A percentile compares a stretch with the other conserved stretches of the same genome.
These are phyloP conservation scores for Fraxinus pennsylvanica DNA, from an alignment of 257 asterid genomes.

Conservation along the genomic window DNA sequence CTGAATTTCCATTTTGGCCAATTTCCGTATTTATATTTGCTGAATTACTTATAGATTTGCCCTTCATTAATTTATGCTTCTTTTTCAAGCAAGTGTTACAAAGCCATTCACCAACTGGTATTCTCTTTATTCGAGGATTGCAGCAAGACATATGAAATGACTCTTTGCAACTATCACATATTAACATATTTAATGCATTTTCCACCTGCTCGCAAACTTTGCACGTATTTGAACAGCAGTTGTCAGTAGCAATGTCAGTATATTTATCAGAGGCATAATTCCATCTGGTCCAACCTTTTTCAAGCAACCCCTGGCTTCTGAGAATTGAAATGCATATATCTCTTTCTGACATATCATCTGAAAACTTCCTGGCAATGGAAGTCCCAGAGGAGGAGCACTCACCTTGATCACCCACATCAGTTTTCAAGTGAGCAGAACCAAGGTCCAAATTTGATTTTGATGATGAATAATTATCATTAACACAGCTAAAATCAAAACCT, in stretches of 20 bases:
- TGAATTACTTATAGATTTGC: constrained; percentile 42
- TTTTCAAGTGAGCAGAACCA: constrained; percentile 44
- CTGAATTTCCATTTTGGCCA: constrained; percentile 29
- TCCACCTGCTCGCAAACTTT: not conserved
- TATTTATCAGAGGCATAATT: constrained; percentile 33
- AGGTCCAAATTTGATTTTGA: constrained; percentile 48
- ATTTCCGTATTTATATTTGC: constrained; percentile 28
- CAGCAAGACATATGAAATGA: constrained; percentile 77
- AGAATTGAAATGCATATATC: constrained; percentile 61
- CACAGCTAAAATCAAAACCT: constrained; percentile 34
- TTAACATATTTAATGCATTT: constrained; percentile 43
- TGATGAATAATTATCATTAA: constrained; percentile 60
- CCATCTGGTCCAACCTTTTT: constrained; percentile 26
- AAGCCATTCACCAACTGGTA: constrained; percentile 74
- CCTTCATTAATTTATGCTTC: constrained; percentile 56
- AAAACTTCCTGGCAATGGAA: constrained; percentile 36
- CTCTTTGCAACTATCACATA: constrained; percentile 76
- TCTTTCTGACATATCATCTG: constrained; percentile 56
- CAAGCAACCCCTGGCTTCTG: constrained; percentile 55
- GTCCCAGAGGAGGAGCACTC: constrained; percentile 79
- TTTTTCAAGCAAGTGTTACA: constrained; percentile 71
- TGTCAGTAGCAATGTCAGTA: constrained; percentile 24
- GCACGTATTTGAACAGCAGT: constrained; percentile 53
- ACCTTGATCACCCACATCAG: constrained; percentile 46
- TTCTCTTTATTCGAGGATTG: constrained; percentile 48